A percentile compares a stretch with the other conserved stretches of the same genome.
Conservation (phyloP, 345 rosid species). For the Acer yangbiense region DNA sequence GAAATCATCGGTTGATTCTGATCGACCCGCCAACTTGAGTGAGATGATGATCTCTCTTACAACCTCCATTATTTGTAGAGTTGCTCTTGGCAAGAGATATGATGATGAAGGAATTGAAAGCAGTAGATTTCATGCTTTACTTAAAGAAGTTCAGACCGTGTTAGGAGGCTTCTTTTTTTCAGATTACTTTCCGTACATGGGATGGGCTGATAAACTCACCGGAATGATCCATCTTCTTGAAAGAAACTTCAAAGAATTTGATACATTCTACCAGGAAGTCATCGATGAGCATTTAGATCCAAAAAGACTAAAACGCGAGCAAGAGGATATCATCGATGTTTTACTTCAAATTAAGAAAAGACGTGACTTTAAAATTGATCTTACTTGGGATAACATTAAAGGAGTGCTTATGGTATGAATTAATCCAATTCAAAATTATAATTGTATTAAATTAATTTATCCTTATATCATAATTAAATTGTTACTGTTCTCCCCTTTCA, state of each 20-base stretch:
- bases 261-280: constrained; percentile 31
- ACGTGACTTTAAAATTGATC: constrained; percentile 13
- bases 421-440: too few relatives aligned
- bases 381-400: constrained; percentile 6
- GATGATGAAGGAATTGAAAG: constrained; percentile 30
- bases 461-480: too few relatives aligned
- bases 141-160: constrained; percentile 32
- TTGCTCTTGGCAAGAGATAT: constrained; percentile 48
- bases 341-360: constrained; percentile 21
- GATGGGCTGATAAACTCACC: constrained; percentile 34
- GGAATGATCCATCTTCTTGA: constrained; percentile 20
- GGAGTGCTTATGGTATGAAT: constrained; percentile 29
- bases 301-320: not conserved
- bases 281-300: constrained; percentile 34
- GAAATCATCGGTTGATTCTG: constrained; percentile 7
- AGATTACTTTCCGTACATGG: constrained; percentile 42
- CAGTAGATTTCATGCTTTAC: constrained; percentile 24
- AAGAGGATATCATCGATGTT: constrained; percentile 29
- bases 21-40: constrained; percentile 28
- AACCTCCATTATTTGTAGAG: constrained; percentile 27
- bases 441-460: not conserved
- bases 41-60: constrained; percentile 28
- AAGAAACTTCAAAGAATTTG: constrained; percentile 27
- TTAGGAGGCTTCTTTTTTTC: constrained; percentile 38
- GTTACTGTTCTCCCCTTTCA: not conserved